A percentile compares a stretch with the other conserved stretches of the same genome.
These are phyloP conservation scores for Chrysoporthe cubensis DNA, from an alignment of 2,329 filamentous ascomycete species.

Conservation along the genomic window DNA sequence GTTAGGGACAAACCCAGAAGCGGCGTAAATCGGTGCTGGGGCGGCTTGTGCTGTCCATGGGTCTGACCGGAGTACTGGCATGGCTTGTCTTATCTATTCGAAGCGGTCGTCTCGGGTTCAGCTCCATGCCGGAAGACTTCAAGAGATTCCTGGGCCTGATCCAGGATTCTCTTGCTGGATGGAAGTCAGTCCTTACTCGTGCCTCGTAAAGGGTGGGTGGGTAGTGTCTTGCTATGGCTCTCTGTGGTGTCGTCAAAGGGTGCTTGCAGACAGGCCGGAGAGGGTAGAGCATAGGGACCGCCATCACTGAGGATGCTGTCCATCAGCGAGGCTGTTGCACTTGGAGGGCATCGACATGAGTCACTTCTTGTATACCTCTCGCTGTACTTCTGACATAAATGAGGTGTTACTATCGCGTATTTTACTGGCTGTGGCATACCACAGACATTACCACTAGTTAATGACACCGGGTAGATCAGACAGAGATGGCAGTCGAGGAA, in stretches of 20 bases:
- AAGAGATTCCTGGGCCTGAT: not conserved
- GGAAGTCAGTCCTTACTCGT: not conserved
- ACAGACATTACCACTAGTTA: too few species aligned
- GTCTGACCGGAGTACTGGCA: not conserved
- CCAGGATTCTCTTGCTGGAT: slow-evolving; percentile 1
- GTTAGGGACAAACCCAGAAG: slow-evolving; percentile 8
- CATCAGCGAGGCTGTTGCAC: not conserved
- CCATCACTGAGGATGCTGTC: not conserved
- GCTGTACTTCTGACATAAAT: not conserved
- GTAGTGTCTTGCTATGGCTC: not conserved
- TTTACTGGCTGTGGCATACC: too few species aligned
- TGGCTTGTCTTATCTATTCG: not conserved
- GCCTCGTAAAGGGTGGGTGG: not conserved
- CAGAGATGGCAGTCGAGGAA: too few species aligned
- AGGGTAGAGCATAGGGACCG: too few species aligned
- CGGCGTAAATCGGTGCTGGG: not conserved
- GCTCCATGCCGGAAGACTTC: not conserved
- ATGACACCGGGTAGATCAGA: too few species aligned
- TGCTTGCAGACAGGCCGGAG: too few species aligned
- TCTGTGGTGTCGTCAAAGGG: not conserved
- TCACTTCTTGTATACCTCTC: not conserved
- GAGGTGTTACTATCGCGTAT: too few species aligned
- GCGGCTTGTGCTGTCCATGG: slow-evolving; percentile 5
- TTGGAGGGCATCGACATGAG: not conserved
- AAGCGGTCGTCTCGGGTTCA: not conserved